These are phyloP conservation scores for Fusarium pininemorale DNA, from an alignment of 2,329 filamentous ascomycete species.

Conservation along the genomic window DNA sequence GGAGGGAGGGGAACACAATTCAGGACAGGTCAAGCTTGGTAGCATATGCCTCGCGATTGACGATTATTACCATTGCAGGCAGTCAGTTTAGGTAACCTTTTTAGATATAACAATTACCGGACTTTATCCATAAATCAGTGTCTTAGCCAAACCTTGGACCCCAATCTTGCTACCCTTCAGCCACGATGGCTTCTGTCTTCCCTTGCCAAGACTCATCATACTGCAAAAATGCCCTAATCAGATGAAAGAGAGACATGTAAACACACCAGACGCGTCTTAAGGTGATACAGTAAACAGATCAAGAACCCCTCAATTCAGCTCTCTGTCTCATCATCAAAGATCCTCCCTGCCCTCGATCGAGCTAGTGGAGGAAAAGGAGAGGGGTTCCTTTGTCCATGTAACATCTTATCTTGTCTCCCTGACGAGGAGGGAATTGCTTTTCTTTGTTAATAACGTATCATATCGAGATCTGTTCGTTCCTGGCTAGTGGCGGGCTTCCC, in stretches of 20 bases:
- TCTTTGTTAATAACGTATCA: not conserved
- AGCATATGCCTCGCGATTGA: not conserved
- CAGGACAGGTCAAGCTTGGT: not conserved
- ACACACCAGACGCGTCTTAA: constrained; percentile 14
- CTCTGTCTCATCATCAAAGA: constrained; percentile 13
- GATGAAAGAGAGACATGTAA: constrained; percentile 11
- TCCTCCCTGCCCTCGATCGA: constrained; percentile 22
- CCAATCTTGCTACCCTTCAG: constrained; percentile 3
- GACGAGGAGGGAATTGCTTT: not conserved
- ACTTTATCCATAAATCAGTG: constrained; percentile 1
- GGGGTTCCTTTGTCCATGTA: not conserved
- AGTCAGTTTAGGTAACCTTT: not conserved
- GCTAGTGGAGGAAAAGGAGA: not conserved
- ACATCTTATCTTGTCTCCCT: constrained; percentile 1
- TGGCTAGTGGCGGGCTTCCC: constrained; percentile 10
- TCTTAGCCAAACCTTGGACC: not conserved
- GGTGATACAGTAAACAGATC: not conserved
- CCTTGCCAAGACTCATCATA: constrained; percentile 7
- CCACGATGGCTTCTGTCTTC: not conserved
- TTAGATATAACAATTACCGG: not conserved
- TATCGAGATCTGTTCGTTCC: not conserved
- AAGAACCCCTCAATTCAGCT: constrained; percentile 16
- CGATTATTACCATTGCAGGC: not conserved
- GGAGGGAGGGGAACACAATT: not conserved
- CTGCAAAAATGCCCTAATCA: not conserved